Base-by-base conservation (phyloP, 2,329 filamentous ascomycete species). In the Talaromyces sp. region DNA sequence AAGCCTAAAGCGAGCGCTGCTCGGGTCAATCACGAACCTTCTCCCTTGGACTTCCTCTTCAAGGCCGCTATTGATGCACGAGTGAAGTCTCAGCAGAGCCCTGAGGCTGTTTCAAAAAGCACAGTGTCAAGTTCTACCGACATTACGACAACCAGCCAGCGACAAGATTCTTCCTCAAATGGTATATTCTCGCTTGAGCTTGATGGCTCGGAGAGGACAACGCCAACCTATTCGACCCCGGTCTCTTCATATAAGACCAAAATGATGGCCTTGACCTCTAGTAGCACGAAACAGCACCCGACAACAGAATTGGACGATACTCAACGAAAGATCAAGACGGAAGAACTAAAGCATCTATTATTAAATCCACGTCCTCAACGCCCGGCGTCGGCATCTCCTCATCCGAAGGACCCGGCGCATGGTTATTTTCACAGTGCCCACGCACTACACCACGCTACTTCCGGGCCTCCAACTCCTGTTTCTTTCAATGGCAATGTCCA, bases 41-140 rank as follows among this genome's bases (percentile, higher is more conserved):
- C 91, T 10, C 91, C 92, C 1, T 79, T 97, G 4, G 92, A 97
- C 66, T 82, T 96, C 62, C 87, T 97, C 69, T 97, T 97, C 78
- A 87, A 88, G 61, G 91, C 91, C 35, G 89, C 96, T 65, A 84
- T 89, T 52, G 87, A 89, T 61, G 72, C 76, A 21, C 72, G 73
- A 61, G 89, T 81, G 59, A 84, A 81, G 63, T 78, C 80, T 15
- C 72, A 77, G 53, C 78, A 78, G 62, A 80, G 65, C 64, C 75
- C 66, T 59, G 75, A 64, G 63, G 64, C 63, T 19, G 67, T 71
- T 33, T 66, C 73, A 7, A 72, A 75, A 9, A 77, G 80, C 4
- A 78, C 81, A 59, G 85, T 81, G n/a, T 82, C 83, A n/a, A 77
- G 78, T 13, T 36, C 48, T 19, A 66, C 71, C 59, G 70, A 74